Evolutionary conservation across 2,329 filamentous ascomycete species (phyloP).

Genomic region (Neofusicoccum sp.): DNA sequence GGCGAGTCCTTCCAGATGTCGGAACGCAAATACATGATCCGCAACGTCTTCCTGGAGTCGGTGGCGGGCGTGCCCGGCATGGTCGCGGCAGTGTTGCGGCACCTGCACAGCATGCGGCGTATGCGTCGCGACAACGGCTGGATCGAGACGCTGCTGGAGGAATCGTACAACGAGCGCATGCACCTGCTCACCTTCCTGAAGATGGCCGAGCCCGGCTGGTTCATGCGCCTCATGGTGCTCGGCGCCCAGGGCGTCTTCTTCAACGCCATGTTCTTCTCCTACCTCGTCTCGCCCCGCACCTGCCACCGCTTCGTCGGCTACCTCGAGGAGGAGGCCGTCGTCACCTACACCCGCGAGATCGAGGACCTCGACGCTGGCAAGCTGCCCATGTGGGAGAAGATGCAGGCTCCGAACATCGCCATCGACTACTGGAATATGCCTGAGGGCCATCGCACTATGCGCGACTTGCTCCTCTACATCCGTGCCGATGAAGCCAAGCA

Average conservation of each 20-base stretch:
- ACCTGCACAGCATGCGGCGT: constrained; percentile 77
- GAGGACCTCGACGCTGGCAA: constrained; percentile 82
- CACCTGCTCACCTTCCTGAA: constrained; percentile 90
- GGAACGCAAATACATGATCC: constrained; percentile 83
- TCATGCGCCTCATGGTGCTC: constrained; percentile 90
- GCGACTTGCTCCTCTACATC: constrained; percentile 82
- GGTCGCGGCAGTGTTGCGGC: constrained; percentile 92
- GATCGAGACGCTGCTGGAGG: constrained; percentile 89
- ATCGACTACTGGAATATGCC: constrained; percentile 94
- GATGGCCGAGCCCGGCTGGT: constrained; percentile 78
- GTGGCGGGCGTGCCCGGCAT: constrained; percentile 95
- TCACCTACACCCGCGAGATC: constrained; percentile 90
- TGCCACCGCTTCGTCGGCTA: constrained; percentile 97
- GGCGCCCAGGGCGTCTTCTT: constrained; percentile 95
- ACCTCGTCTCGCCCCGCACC: constrained; percentile 80
- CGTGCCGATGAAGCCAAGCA: constrained; percentile 58
- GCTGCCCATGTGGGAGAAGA: constrained; percentile 76
- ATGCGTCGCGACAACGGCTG: constrained; percentile 94
- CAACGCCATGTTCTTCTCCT: constrained; percentile 86
- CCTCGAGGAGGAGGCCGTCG: constrained; percentile 92
- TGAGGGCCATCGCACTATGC: constrained; percentile 76
- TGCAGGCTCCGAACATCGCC: constrained; percentile 83
- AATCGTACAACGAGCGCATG: constrained; percentile 93
- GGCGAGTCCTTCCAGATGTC: constrained; percentile 67
- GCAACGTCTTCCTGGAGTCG: constrained; percentile 91